Evolutionary conservation across 768 basidiomycete genomes (phyloP).

Genomic region (Podaxis sp.): DNA sequence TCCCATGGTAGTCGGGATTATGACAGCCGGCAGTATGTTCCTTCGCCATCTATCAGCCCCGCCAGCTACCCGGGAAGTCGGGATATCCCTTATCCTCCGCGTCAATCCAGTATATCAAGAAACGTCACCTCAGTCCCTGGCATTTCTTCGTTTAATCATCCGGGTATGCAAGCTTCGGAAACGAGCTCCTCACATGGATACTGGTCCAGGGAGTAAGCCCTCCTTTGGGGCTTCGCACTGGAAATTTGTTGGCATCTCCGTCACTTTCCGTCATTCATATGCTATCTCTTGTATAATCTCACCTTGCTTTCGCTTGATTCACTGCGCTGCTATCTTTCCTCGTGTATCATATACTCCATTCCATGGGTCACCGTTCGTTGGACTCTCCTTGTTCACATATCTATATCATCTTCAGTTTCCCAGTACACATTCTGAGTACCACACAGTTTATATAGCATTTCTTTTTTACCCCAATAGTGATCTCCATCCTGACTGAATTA

Average conservation of each 20-base stretch:
- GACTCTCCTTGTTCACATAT: conserved; percentile 7
- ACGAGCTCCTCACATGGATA: conserved; percentile 18
- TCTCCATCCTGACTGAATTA: conserved; percentile 9
- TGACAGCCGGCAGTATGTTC: conserved; percentile 22
- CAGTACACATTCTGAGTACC: background rate
- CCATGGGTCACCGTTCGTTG: conserved; percentile 5
- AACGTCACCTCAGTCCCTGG: conserved; percentile 13
- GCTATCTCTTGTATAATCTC: conserved; percentile 15
- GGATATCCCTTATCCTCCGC: conserved; percentile 21
- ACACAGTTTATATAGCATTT: conserved; percentile 10
- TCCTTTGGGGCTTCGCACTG: background rate
- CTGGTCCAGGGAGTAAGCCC: conserved; percentile 25
- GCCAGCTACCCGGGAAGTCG: conserved; percentile 22
- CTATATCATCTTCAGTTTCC: background rate
- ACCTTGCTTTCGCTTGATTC: conserved; percentile 1
- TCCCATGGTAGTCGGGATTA: conserved; percentile 20
- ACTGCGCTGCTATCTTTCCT: conserved; percentile 1
- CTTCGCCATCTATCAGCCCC: conserved; percentile 30
- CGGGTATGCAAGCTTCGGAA: conserved; percentile 15
- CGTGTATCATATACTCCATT: conserved; percentile 14
- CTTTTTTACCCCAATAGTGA: conserved; percentile 6
- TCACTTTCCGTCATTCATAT: conserved; percentile 6
- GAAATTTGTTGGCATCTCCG: background rate
- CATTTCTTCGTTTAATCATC: conserved; percentile 15
- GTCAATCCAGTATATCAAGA: conserved; percentile 19